Base-by-base conservation (phyloP, 345 rosid species). In the Pistacia atlantica region DNA sequence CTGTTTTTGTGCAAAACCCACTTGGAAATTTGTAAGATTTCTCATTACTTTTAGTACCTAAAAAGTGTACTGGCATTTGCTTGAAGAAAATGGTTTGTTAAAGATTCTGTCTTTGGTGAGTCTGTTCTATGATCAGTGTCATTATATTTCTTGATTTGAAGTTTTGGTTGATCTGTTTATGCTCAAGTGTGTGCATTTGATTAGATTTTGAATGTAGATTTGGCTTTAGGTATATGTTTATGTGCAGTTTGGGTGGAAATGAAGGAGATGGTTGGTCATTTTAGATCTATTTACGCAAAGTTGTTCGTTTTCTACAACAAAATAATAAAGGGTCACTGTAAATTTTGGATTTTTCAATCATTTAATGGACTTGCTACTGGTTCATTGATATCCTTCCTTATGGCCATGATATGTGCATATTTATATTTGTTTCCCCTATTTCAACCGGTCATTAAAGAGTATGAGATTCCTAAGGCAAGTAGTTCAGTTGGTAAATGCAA, bases 341-440 rank as follows among this genome's bases (percentile, higher is more conserved):
- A 80, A 75, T 51, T 82, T 67, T 76, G 84, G 83, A 68, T 79
- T 83, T 77, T 77, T 56, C 83, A 79, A 68, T 80, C 92, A 3
- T 73, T 83, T 49, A 75, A 78, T 79, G 89, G 86, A 55, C 70
- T 83, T 45, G 80, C 74, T 11, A 57, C 84, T 48, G 86, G 84
- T 18, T 85, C 87, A 17, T 68, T 82, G 56, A 9, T 89, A 12
- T 77, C 84, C 14, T 90, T 88, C 69, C 77, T 88, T 71, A 51
- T 86, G 72, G 92, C 80, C 55, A 22, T 79, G 37, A 70, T 82
- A 46, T 88, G 83, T 73, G 85, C 82, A 28, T 90, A 82, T 71
- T 65, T 83, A 61, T 79, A 74, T 65, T 69, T 88, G 65, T 78
- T 84, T 63, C 92, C 92, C 1, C 79, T 68, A 56, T 78, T 77